A percentile compares a stretch with the other conserved stretches of the same genome.
These are phyloP conservation scores for Talaromyces verruculosus DNA, from an alignment of 2,329 filamentous ascomycete genomes.

Conservation along the genomic window DNA sequence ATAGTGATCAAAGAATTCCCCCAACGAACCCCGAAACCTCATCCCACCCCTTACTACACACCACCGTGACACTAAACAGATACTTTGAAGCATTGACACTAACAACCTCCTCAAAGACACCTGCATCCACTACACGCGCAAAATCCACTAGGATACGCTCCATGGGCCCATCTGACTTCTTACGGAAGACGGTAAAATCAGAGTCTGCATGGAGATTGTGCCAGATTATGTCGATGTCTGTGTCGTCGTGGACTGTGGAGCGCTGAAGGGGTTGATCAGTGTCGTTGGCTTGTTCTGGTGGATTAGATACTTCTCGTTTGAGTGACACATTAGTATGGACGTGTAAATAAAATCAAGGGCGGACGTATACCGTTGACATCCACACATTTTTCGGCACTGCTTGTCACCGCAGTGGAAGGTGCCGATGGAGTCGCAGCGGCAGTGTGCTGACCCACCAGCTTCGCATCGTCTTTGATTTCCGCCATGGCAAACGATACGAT, in stretches of 20 bases:
- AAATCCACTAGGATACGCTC: conserved; percentile 12
- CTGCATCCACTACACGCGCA: conserved; percentile 5
- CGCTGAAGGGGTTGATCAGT: neutral
- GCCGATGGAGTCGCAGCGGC: conserved; percentile 8
- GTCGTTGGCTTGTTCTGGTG: neutral
- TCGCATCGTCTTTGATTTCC: conserved; percentile 8
- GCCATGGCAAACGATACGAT: conserved; percentile 9
- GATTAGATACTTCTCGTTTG: neutral
- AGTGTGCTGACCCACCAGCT: conserved; percentile 3
- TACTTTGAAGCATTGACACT: conserved; percentile 10
- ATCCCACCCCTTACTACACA: conserved; percentile 7
- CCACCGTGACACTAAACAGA: neutral
- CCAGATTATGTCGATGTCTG: conserved; percentile 14
- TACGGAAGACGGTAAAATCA: conserved; percentile 9
- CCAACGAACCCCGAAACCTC: neutral
- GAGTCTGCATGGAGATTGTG: conserved; percentile 7
- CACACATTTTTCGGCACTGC: neutral
- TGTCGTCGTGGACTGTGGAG: conserved; percentile 4
- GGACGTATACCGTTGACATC: neutral
- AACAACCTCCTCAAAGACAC: conserved; percentile 10
- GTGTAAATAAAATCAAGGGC: neutral
- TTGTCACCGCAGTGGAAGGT: conserved; percentile 2
- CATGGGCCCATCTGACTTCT: conserved; percentile 11
- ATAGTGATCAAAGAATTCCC: neutral
- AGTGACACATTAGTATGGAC: neutral